Base-by-base conservation (phyloP, 2,329 filamentous ascomycete species). In the Beauveria varroae region DNA sequence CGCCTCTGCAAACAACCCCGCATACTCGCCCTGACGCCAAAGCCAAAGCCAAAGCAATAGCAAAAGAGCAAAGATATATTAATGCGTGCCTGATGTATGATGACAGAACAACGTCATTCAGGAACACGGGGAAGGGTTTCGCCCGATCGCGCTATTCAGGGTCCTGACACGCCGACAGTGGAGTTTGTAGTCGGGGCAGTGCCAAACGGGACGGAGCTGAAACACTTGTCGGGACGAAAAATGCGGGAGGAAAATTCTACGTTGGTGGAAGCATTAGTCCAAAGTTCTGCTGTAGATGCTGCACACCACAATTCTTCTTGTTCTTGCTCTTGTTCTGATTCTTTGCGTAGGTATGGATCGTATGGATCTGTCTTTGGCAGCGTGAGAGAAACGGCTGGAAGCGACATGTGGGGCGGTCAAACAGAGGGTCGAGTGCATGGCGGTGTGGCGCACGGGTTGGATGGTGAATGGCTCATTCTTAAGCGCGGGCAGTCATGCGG, bases 121-220 rank as follows among this genome's bases (percentile, higher is more conserved):
- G 40, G 52, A 24, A 28, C 37, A 16, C n/a, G 52, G 52, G 40
- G 40, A 44, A 55, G 52, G 52, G 52, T 44, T 55, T 54, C 37
- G 37, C 43, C 16, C 54, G 41, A 47, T 49, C 44, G n/a, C 16
- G 43, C 34, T 26, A 8, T 7, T 18, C 51, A 26, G n/a, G 51
- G n/a, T 53, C 30, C n/a, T 53, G 30, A 18, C 18, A 53, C 51
- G 30, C n/a, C 3, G n/a, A 22, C 9, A 34, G 18, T 14, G 30
- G 30, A 34, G 30, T 14, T 34, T 34, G 12, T 5, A 5, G 30
- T 34, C 12, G 56, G 18, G 12, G 22, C 20, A 41, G n/a, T 49
- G 43, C 24, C 55, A 40, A 49, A 49, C 44, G 20, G 43, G 55
- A 58, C 44, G 43, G 56, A 58, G 22, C 46, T 58, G 56, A 58